Evolutionary conservation across 768 basidiomycete species (phyloP).

Genomic region (Sarcodon sp.): DNA sequence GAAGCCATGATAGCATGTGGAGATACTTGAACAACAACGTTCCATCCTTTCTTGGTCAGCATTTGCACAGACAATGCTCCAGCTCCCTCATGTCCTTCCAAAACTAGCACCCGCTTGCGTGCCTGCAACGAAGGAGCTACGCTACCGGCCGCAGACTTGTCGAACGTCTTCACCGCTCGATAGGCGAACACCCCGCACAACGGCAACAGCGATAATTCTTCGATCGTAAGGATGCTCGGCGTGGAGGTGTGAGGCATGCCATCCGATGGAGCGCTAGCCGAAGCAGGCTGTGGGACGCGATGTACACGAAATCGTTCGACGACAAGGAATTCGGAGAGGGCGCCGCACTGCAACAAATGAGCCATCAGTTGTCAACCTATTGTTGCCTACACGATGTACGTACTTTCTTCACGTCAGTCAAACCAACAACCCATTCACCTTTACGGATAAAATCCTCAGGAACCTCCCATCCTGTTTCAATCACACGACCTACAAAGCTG

Average conservation of each 20-base stretch:
- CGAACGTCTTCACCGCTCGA: constrained; percentile 64
- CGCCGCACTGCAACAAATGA: constrained; percentile 47
- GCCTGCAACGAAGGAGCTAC: constrained; percentile 9
- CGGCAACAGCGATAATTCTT: constrained; percentile 73
- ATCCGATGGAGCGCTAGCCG: constrained; percentile 12
- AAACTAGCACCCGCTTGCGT: constrained; percentile 35
- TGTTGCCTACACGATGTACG: constrained; percentile 10
- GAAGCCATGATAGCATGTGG: constrained; percentile 20
- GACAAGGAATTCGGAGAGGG: constrained; percentile 80
- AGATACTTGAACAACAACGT: constrained; percentile 61
- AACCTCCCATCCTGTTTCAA: constrained; percentile 78
- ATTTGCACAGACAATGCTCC: constrained; percentile 74
- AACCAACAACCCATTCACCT: constrained; percentile 82
- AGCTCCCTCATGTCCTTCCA: constrained; percentile 61
- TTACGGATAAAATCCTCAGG: constrained; percentile 41
- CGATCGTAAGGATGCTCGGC: constrained; percentile 28
- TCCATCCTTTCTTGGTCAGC: constrained; percentile 56
- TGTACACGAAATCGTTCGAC: constrained; percentile 70
- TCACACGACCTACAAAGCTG: constrained; percentile 72
- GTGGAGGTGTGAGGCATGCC: neutral
- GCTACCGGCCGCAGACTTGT: constrained; percentile 6
- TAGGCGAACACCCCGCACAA: constrained; percentile 72
- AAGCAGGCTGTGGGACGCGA: constrained; percentile 40
- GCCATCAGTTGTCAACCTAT: constrained; percentile 8
- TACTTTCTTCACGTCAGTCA: constrained; percentile 74